These are phyloP conservation scores for Aurantiochytrium sp. DNA, from an alignment of 108 stramenopile species.

Conservation along the genomic window DNA sequence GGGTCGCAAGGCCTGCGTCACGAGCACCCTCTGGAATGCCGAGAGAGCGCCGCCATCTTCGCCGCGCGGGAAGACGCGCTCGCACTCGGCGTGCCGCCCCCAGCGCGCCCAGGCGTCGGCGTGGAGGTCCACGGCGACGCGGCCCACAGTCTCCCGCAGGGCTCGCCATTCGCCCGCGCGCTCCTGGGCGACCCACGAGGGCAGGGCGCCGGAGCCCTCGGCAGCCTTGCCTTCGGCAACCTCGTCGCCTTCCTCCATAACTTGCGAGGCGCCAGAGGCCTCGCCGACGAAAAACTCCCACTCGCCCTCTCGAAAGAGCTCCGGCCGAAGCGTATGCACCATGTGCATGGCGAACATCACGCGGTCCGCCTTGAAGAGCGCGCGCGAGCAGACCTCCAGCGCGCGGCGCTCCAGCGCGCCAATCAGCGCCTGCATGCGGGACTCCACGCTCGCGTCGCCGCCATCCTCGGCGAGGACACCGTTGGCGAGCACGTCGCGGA, in stretches of 20 bases:
- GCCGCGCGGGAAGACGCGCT: slow-evolving; percentile 54
- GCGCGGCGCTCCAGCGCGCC: slow-evolving; percentile 47
- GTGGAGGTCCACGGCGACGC: slow-evolving; percentile 37
- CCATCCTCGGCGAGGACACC: not conserved
- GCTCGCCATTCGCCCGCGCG: slow-evolving; percentile 39
- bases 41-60: slow-evolving; percentile 24
- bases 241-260: not conserved
- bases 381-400: slow-evolving; percentile 49
- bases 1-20: slow-evolving; percentile 55
- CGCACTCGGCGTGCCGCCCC: slow-evolving; percentile 48
- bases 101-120: slow-evolving; percentile 48
- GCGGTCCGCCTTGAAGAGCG: slow-evolving; percentile 56
- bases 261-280: too few species aligned
- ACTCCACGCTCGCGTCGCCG: slow-evolving; percentile 25
- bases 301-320: slow-evolving; percentile 50
- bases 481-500: slow-evolving; percentile 37
- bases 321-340: slow-evolving; percentile 52
- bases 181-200: slow-evolving; percentile 48
- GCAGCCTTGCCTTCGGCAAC: not conserved
- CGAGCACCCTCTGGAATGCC: slow-evolving; percentile 51
- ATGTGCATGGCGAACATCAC: slow-evolving; percentile 62
- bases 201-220: not conserved
- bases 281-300: slow-evolving; percentile 62
- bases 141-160: slow-evolving; percentile 45
- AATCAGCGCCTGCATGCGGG: slow-evolving; percentile 44